Evolutionary conservation across 805 yeast genomes (phyloP), one percentile per base, ranked within the genome.

Genomic region (Scheffersomyces spartinae): DNA sequence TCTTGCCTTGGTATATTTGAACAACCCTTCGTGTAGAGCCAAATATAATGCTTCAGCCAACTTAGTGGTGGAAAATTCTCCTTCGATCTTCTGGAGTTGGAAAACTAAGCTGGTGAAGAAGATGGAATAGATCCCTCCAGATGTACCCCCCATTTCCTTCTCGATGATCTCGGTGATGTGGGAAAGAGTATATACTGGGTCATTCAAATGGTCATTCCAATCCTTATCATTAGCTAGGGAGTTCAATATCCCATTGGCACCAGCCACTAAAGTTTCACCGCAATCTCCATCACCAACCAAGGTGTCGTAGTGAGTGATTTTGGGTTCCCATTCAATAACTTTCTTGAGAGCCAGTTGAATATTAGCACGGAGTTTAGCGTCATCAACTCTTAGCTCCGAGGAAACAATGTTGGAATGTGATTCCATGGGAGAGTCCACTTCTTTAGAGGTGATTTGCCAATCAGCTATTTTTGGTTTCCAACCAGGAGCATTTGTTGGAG

Each of bases 281-380:
- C 96, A 86, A 47, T 86, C 97, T 40, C 97, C 97, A 49, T 86
- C 97, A 30, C 97, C 97, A 1, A 88, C 95, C 37, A 74, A 64
- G 2, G 93, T 79, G 43, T 86, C 97, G 38, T 80, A 74, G 28
- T 71, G 66, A 1, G 96, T 86, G 42, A 86, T 78, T 40, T 71
- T 68, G 2, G 94, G 91, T 49, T 86, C 96, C 25, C 40, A 35
- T 21, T 47, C 35, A 5, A 52, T 43, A 22, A 61, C 36, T 7
- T 34, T 34, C 5, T 47, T 17, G n/a, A n/a, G n/a, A n/a, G n/a
- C n/a, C n/a, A n/a, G n/a, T n/a, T n/a, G n/a, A n/a, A n/a, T n/a
- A n/a, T n/a, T n/a, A n/a, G n/a, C n/a, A n/a, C n/a, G n/a, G n/a
- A n/a, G n/a, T n/a, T n/a, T n/a, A n/a, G n/a, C n/a, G n/a, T n/a